Evolutionary conservation across 441 rosid genomes (phyloP).

Genomic region (Isatis lusitanica): DNA sequence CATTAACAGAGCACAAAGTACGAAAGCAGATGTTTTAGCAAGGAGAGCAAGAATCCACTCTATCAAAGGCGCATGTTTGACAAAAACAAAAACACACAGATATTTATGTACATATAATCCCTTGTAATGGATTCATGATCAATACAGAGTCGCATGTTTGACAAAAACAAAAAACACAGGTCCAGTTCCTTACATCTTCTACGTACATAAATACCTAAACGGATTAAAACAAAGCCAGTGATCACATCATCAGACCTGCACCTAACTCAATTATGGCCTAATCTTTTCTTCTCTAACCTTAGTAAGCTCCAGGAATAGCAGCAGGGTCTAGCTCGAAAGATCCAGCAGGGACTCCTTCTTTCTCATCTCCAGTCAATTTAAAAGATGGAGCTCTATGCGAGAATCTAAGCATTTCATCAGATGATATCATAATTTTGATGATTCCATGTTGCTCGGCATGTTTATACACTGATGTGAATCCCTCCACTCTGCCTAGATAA

Average conservation of each 20-base stretch:
- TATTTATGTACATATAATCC: no score
- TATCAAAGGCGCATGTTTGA: no score
- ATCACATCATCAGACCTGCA: not conserved
- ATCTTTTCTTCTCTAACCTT: not conserved
- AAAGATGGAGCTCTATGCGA: slow-evolving; percentile 53
- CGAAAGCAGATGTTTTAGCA: no score
- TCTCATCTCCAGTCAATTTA: slow-evolving; percentile 48
- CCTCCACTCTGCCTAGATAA: slow-evolving; percentile 59
- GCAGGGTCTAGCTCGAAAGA: slow-evolving; percentile 59
- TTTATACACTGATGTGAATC: slow-evolving; percentile 48
- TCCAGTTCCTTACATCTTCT: no score
- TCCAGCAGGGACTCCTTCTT: slow-evolving; percentile 47
- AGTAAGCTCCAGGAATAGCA: slow-evolving; percentile 36
- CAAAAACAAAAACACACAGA: no score
- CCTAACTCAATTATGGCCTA: not conserved
- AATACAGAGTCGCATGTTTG: no score
- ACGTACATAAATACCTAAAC: no score
- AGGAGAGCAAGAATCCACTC: no score
- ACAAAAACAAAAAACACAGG: no score
- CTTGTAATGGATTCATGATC: no score
- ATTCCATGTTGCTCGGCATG: not conserved
- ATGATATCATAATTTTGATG: slow-evolving; percentile 19
- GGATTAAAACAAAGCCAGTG: no score
- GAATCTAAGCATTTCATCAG: slow-evolving; percentile 41
- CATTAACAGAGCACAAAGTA: no score